phyloP scores from a whole-genome alignment of 495 filamentous ascomycete genomes.

The Penicillium macrosclerotiorum region DNA sequence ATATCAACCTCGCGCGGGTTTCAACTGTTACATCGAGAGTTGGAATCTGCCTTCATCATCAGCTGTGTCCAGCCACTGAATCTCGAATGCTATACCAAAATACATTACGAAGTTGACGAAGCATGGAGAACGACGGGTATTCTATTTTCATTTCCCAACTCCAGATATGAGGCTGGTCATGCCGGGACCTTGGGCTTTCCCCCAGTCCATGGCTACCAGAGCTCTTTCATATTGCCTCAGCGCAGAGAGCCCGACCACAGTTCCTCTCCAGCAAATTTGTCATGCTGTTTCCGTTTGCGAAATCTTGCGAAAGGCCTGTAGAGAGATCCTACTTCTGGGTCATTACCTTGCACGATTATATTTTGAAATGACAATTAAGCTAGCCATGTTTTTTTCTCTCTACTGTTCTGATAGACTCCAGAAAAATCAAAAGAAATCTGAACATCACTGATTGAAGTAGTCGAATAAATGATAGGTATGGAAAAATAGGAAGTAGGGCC shows the following conservation, averaged over 20 bases:
- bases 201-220: neutral
- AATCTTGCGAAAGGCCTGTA: neutral
- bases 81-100: constrained; percentile 1
- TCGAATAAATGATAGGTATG: neutral
- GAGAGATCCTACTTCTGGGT: neutral
- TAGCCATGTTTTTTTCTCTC: neutral
- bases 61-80: neutral
- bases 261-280: neutral
- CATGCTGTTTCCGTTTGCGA: neutral
- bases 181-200: neutral
- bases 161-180: too few relatives aligned
- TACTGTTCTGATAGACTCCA: neutral
- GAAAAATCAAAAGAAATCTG: neutral
- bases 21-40: neutral
- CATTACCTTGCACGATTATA: neutral
- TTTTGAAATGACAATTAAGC: neutral
- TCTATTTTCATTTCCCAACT: neutral
- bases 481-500: neutral
- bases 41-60: neutral
- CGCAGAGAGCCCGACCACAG: neutral
- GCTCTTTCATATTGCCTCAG: neutral
- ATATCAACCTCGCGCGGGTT: neutral
- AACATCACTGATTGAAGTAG: neutral
- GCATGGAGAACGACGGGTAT: constrained; percentile 7
- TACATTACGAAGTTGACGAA: constrained; percentile 18